Base-by-base conservation (phyloP, 441 rosid genomes). In the Viola pubescens region DNA sequence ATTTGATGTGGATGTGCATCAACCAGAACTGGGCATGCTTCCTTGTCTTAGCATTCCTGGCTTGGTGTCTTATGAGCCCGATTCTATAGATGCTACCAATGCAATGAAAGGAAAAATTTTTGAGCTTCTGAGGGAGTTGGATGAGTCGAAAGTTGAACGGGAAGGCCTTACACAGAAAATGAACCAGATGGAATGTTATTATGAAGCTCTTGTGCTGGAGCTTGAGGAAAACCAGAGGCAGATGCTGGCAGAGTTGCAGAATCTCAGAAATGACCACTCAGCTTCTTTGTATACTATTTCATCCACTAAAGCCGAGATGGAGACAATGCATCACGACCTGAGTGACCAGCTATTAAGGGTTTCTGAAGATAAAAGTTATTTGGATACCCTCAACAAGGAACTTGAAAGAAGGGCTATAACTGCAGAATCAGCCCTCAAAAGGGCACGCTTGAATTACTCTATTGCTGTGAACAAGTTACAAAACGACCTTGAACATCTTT, bases 101-200 rank as follows among this genome's bases (percentile, higher is more conserved):
- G 84, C 88, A 59, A 77, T 85, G 90, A 85, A 81, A 79, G 85
- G 80, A 41, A 85, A 88, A 76, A 77, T 85, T 50, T 80, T 85
- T 68, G 97, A 94, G 79, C 95, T 94, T 77, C 59, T 91, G 66
- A 79, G 84, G 60, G 97, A 87, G 64, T 75, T 94, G 80, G 97
- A 88, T 61, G 94, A 85, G 64, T 85, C 98, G 57, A 91, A 91
- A 80, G 80, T 84, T 70, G 98, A 91, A 79, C 77, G 78, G 61
- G 96, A 77, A 68, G 81, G 82, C 82, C 92, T 94, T 66, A 77
- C 84, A 44, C 88, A 84, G 80, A 94, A 94, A 82, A 87, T 88
- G 92, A 89, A 80, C 64, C 91, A 94, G 88, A 94, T 94, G 99
- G 99, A 94, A 71, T 87, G 98, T 72, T 91, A 94, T 74, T 94